These are phyloP conservation scores for Oxytropis ochrocephala DNA, from an alignment of 306 rosid species.

Conservation along the genomic window DNA sequence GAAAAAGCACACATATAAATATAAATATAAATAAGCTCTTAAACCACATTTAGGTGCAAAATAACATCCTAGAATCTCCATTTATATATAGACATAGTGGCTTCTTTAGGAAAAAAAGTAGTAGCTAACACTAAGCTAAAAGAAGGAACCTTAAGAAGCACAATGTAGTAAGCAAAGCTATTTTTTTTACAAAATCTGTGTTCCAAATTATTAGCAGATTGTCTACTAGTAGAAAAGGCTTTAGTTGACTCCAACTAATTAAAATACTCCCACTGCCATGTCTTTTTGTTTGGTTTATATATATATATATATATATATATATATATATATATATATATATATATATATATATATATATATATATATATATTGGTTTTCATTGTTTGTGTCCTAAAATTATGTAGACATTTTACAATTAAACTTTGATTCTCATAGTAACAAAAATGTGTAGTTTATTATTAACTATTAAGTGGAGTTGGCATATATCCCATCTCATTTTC, in stretches of 20 bases:
- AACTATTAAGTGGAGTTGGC: slow-evolving; percentile 22
- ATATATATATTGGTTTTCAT: background rate
- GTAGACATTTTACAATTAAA: slow-evolving; percentile 16
- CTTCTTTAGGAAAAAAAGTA: background rate
- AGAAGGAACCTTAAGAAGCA: slow-evolving; percentile 21
- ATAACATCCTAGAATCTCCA: slow-evolving; percentile 4
- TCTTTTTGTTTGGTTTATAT: background rate
- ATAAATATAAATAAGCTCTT: background rate
- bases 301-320: no score
- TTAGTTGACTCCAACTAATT: slow-evolving; percentile 16
- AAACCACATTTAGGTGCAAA: slow-evolving; percentile 14
- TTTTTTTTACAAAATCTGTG: background rate
- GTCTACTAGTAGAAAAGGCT: slow-evolving; percentile 12
- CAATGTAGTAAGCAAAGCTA: background rate
- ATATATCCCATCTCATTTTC: slow-evolving; percentile 26
- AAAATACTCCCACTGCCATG: background rate
- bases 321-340: no score
- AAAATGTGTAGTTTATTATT: background rate
- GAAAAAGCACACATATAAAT: background rate
- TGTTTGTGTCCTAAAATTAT: slow-evolving; percentile 9
- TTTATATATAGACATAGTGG: background rate
- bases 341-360: no score
- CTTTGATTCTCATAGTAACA: slow-evolving; percentile 21
- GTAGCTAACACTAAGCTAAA: background rate
- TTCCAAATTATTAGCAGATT: background rate